phyloP scores from a whole-genome alignment of 108 stramenopile genomes.

The Fragilaria crotonensis region DNA sequence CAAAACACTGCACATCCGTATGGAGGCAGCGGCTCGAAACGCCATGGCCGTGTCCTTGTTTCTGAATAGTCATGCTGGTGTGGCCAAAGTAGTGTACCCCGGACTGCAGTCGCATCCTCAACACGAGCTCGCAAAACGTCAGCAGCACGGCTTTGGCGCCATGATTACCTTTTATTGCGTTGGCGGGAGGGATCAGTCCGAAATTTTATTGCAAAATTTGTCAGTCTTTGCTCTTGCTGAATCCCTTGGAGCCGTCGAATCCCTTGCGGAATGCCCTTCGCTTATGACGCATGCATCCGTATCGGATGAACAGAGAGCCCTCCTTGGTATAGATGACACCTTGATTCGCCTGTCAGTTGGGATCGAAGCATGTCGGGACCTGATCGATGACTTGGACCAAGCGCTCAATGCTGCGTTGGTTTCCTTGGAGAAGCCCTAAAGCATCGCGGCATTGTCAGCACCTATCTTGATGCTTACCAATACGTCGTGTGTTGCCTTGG shows the following conservation, averaged over 20 bases:
- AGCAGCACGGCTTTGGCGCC: conserved; percentile 74
- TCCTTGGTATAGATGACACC: conserved; percentile 46
- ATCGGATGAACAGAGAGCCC: conserved; percentile 38
- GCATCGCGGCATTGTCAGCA: too few species aligned
- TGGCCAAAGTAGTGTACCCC: conserved; percentile 71
- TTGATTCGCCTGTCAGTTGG: conserved; percentile 63
- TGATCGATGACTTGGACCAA: conserved; percentile 46
- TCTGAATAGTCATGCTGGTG: conserved; percentile 51
- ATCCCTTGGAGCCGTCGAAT: conserved; percentile 61
- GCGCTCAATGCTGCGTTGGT: conserved; percentile 24
- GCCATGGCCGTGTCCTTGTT: conserved; percentile 67
- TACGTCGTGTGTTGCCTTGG: too few species aligned
- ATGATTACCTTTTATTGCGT: conserved; percentile 87
- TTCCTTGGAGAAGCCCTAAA: background rate
- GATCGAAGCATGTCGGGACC: conserved; percentile 43
- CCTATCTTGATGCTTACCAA: too few species aligned
- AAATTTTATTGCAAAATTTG: conserved; percentile 43
- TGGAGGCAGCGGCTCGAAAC: conserved; percentile 77
- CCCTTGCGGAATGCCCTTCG: conserved; percentile 54
- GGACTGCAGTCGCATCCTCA: conserved; percentile 64
- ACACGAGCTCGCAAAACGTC: conserved; percentile 67
- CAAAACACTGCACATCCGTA: conserved; percentile 86
- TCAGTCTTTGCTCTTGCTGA: conserved; percentile 36
- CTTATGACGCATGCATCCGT: conserved; percentile 72
- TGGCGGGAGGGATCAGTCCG: conserved; percentile 54